A percentile compares a stretch with the other conserved stretches of the same genome.
phyloP scores from a whole-genome alignment of 768 basidiomycete genomes.

The Rhizopogon vinicolor region DNA sequence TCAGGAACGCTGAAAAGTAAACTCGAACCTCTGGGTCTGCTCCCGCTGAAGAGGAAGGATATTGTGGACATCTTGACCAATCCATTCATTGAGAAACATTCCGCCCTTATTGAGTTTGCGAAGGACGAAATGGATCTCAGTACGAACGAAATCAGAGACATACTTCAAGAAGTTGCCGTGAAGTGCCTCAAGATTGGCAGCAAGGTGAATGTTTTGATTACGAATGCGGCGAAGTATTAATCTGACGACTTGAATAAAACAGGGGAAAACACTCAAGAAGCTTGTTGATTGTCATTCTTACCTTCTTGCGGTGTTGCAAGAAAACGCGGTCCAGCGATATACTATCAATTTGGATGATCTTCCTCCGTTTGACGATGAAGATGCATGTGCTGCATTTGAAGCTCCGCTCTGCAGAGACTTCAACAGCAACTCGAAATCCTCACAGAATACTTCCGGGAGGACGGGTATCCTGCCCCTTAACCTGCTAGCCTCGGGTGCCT shows the following conservation, averaged over 20 bases:
- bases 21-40: conserved; percentile 51
- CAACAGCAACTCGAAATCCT: conserved; percentile 23
- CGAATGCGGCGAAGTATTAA: too few species aligned
- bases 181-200: conserved; percentile 59
- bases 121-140: conserved; percentile 38
- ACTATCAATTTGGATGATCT: conserved; percentile 50
- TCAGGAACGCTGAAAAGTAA: conserved; percentile 33
- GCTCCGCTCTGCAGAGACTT: conserved; percentile 56
- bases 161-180: conserved; percentile 57
- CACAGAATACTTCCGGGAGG: conserved; percentile 6
- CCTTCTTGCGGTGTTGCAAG: conserved; percentile 39
- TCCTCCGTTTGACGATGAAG: conserved; percentile 47
- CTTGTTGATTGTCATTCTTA: conserved; percentile 40
- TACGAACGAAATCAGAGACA: conserved; percentile 34
- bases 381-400: conserved; percentile 38
- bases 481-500: neutral
- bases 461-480: neutral
- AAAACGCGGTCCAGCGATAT: conserved; percentile 46
- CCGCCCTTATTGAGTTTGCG: conserved; percentile 48
- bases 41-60: conserved; percentile 54
- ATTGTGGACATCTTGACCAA: conserved; percentile 59
- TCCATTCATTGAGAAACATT: conserved; percentile 63
- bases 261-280: conserved; percentile 65
- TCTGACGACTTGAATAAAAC: neutral
- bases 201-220: conserved; percentile 25